Evolutionary conservation across 73 alveolate species (phyloP), one percentile per base, ranked within the genome.

Genomic region (Halteria grandinella): DNA sequence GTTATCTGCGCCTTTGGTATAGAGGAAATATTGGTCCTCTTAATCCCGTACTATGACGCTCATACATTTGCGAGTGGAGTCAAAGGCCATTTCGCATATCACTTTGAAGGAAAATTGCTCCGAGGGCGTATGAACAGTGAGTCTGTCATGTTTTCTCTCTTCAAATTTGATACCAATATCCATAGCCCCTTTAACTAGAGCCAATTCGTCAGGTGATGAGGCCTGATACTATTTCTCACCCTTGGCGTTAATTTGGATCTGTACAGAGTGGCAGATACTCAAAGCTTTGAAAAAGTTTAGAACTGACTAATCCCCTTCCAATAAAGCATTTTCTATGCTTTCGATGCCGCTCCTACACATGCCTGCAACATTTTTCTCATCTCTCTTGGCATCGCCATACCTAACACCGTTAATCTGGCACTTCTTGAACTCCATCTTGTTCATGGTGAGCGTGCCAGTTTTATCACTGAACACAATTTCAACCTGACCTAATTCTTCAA

Each of bases 121-220:
- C 55, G 73, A 37, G 31, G 57, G 66, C 36, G 58, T 82, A 37
- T 70, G 54, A 40, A 83, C 78, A 69, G 79, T 83, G 49, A 83
- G 71, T 66, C 55, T 83, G 74, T 40, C 48, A 37, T 73, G 86
- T 57, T 88, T 79, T 70, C 92, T 85, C 14, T 72, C 14, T 23
- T 60, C 88, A 57, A 89, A 81, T 57, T 80, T 92, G 69, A 74
- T 69, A 44, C 98, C 99, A n/a, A 83, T 55, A 57, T 79, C 83
- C 79, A 78, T 91, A 0, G 98, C 98, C 0, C 94, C 98, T 60
- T 73, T 79, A 4, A 97, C 96, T 41, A 97, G 86, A 14, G 99
- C 99, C 6, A 92, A 88, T 79, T 95, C 99, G 93, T 95, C 99
- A 5, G 99, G 99, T 32, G 94, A 86, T 18, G 94, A 85, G 0